These are phyloP conservation scores for Peniophora sp. DNA, from an alignment of 1,284 basidiomycete genomes.

Conservation along the genomic window DNA sequence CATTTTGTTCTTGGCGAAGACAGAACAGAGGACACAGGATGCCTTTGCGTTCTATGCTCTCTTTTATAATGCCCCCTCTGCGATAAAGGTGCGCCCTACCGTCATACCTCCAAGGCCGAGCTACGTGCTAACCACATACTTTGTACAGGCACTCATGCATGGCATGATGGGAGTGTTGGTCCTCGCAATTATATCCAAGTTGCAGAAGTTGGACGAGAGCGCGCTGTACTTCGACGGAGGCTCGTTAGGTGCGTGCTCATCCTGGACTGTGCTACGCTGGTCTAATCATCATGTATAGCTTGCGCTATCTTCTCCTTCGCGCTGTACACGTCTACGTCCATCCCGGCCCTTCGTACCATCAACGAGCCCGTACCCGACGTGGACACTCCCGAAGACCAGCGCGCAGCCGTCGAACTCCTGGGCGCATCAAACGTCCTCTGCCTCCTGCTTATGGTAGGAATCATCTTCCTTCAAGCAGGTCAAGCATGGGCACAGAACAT, in stretches of 20 bases:
- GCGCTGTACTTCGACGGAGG: conserved; percentile 90
- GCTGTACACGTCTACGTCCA: conserved; percentile 74
- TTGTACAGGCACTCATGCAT: conserved; percentile 71
- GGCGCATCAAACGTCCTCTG: conserved; percentile 83
- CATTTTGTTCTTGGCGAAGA: conserved; percentile 61
- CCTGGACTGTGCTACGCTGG: not conserved
- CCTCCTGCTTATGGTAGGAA: conserved; percentile 53
- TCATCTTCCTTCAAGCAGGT: conserved; percentile 70
- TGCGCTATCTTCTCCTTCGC: conserved; percentile 66
- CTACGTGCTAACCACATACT: conserved; percentile 1
- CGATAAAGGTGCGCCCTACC: conserved; percentile 63
- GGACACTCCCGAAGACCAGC: conserved; percentile 55
- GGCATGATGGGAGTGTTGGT: conserved; percentile 73
- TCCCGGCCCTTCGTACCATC: conserved; percentile 70
- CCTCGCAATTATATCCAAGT: conserved; percentile 65
- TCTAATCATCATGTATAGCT: conserved; percentile 21
- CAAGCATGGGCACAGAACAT: conserved; percentile 76
- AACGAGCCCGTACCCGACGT: conserved; percentile 45
- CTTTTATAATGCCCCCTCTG: conserved; percentile 84
- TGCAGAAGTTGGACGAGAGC: conserved; percentile 82
- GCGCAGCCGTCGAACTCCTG: conserved; percentile 74
- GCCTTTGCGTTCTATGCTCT: conserved; percentile 84
- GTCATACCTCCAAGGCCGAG: too few species aligned
- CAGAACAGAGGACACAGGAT: conserved; percentile 58
- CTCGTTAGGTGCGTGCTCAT: conserved; percentile 54